Evolutionary conservation across 441 rosid species (phyloP).

Genomic region (Manihot esculenta): DNA sequence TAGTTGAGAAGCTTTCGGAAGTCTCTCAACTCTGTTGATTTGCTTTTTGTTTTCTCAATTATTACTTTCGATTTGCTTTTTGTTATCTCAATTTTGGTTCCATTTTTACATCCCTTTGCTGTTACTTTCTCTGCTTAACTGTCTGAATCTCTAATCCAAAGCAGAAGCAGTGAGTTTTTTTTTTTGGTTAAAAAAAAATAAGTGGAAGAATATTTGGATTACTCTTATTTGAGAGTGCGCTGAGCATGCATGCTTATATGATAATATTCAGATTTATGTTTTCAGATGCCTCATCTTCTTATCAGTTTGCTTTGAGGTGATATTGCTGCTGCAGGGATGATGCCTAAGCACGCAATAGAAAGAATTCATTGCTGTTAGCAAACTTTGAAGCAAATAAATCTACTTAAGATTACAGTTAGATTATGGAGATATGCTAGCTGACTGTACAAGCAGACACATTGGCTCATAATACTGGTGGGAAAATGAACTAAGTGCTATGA

Average conservation of each 20-base stretch:
- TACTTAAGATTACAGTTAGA: constrained; percentile 2
- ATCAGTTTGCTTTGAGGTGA: not conserved
- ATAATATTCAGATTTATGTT: not conserved
- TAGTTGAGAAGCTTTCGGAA: not conserved
- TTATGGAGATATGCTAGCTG: constrained; percentile 4
- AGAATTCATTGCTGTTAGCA: not conserved
- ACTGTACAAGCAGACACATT: constrained; percentile 15
- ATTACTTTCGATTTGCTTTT: not conserved
- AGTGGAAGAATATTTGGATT: not conserved
- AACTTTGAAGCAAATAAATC: constrained; percentile 3
- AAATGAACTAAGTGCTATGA: not conserved
- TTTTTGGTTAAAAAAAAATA: not conserved
- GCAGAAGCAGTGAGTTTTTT: not conserved
- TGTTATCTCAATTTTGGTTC: not conserved
- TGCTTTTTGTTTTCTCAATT: not conserved
- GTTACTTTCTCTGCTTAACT: not conserved
- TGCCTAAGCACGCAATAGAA: not conserved
- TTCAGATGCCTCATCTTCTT: not conserved
- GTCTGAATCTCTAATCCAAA: not conserved
- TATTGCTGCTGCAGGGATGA: not conserved
- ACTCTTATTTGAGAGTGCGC: constrained; percentile 1
- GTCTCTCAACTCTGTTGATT: not conserved
- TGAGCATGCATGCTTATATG: not conserved
- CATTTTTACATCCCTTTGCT: not conserved
- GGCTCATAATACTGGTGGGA: not conserved